Evolutionary conservation across 2,329 filamentous ascomycete genomes (phyloP).

Genomic region (Paraconiothyrium brasiliense): DNA sequence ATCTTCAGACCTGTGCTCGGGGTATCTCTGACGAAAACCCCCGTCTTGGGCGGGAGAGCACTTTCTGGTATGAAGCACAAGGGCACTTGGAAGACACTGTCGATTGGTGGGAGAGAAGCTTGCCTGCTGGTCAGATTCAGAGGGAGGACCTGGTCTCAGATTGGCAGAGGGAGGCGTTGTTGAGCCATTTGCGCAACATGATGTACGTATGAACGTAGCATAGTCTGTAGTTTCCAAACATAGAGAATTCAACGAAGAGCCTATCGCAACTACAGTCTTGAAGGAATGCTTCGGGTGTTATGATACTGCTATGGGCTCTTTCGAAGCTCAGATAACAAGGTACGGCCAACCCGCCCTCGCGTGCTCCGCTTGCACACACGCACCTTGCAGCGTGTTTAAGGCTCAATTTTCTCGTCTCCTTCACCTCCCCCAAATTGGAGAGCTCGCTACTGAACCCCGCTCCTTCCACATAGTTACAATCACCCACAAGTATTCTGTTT

Average conservation of each 20-base stretch:
- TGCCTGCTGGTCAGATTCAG: not conserved
- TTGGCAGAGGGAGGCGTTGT: not conserved
- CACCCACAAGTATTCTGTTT: not conserved
- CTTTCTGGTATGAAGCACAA: not conserved
- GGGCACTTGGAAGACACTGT: not conserved
- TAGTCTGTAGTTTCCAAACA: no score
- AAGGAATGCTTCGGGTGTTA: not conserved
- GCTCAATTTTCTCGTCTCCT: not conserved
- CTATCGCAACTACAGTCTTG: no score
- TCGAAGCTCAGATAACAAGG: not conserved
- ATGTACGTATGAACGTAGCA: not conserved
- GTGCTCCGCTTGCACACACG: no score
- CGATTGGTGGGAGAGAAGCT: not conserved
- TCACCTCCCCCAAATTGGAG: not conserved
- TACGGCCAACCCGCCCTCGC: not conserved
- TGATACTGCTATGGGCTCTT: not conserved
- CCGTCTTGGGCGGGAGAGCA: no score
- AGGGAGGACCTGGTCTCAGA: not conserved
- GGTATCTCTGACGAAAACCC: no score
- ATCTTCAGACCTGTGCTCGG: not conserved
- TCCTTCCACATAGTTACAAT: not conserved
- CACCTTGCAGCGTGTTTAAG: not conserved
- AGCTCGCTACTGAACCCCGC: not conserved
- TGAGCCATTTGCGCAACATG: not conserved
- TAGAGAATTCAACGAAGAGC: not conserved